Conservation (phyloP, 1,284 basidiomycete species). For the Pascua guehoae region DNA sequence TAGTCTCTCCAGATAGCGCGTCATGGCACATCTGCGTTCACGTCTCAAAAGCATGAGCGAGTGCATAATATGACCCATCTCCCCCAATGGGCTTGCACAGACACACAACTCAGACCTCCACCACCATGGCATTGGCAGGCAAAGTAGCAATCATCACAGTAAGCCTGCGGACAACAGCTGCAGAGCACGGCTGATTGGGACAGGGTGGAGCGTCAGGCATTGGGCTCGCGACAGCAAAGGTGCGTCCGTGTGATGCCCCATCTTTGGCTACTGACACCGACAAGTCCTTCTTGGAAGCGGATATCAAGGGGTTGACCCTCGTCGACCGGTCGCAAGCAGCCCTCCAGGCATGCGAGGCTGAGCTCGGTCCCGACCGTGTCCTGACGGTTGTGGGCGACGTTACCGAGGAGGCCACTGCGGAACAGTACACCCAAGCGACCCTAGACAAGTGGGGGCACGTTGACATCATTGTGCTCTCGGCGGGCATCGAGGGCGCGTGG, state of each 20-base stretch:
- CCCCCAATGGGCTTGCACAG: too few species aligned
- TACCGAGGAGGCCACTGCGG: slow-evolving; percentile 6
- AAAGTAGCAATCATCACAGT: slow-evolving; percentile 12
- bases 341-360: background rate
- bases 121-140: slow-evolving; percentile 2
- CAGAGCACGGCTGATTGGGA: background rate
- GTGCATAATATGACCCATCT: too few species aligned
- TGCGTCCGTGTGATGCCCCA: background rate
- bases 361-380: slow-evolving; percentile 3
- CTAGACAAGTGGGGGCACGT: slow-evolving; percentile 18
- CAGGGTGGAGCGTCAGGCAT: slow-evolving; percentile 23
- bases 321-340: slow-evolving; percentile 11
- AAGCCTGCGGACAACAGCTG: background rate
- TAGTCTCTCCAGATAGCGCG: too few species aligned
- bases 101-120: too few species aligned
- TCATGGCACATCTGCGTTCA: too few species aligned
- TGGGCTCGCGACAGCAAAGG: slow-evolving; percentile 16
- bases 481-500: slow-evolving; percentile 18
- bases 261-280: too few species aligned
- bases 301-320: slow-evolving; percentile 16
- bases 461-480: slow-evolving; percentile 18
- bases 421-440: slow-evolving; percentile 8
- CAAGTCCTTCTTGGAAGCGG: slow-evolving; percentile 16
- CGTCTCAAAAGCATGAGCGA: too few species aligned
- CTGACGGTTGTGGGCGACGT: slow-evolving; percentile 15